Evolutionary conservation across 305 asterid species (phyloP).

Genomic region (Plantago coronopus): DNA sequence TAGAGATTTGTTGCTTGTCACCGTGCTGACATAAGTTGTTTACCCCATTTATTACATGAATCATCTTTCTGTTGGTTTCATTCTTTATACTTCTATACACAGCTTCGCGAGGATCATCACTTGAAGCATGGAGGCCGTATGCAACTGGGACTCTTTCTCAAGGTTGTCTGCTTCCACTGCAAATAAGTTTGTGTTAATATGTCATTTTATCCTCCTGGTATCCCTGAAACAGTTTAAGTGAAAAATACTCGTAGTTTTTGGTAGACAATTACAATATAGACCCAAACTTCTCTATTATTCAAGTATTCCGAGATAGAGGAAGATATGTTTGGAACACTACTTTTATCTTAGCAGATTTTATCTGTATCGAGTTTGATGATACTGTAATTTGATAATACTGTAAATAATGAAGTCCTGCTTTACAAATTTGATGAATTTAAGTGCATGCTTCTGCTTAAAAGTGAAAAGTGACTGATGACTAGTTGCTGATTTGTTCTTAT

Average conservation of each 20-base stretch:
- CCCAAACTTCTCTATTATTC: too few relatives aligned
- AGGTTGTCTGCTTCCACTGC: conserved; percentile 43
- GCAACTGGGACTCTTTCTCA: conserved; percentile 92
- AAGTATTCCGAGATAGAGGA: neutral
- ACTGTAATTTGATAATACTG: conserved; percentile 7
- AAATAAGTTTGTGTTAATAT: neutral
- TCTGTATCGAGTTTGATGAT: neutral
- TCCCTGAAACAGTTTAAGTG: conserved; percentile 6
- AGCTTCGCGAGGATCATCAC: conserved; percentile 99
- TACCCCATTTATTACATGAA: neutral
- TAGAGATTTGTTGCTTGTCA: conserved; percentile 11
- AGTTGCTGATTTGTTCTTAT: conserved; percentile 19
- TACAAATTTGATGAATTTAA: conserved; percentile 9
- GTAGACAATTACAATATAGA: too few relatives aligned
- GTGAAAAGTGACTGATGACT: conserved; percentile 9
- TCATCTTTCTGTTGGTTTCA: conserved; percentile 3
- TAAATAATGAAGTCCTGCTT: conserved; percentile 13
- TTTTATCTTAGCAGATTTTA: neutral
- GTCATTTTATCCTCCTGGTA: neutral
- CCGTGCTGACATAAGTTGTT: conserved; percentile 1
- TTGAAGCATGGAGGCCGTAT: conserved; percentile 95
- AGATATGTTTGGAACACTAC: neutral
- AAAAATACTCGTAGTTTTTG: neutral
- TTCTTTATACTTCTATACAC: conserved; percentile 28
- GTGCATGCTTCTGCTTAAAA: conserved; percentile 4